phyloP scores from a whole-genome alignment of 2,329 filamentous ascomycete genomes.

The Colletotrichum tanaceti region DNA sequence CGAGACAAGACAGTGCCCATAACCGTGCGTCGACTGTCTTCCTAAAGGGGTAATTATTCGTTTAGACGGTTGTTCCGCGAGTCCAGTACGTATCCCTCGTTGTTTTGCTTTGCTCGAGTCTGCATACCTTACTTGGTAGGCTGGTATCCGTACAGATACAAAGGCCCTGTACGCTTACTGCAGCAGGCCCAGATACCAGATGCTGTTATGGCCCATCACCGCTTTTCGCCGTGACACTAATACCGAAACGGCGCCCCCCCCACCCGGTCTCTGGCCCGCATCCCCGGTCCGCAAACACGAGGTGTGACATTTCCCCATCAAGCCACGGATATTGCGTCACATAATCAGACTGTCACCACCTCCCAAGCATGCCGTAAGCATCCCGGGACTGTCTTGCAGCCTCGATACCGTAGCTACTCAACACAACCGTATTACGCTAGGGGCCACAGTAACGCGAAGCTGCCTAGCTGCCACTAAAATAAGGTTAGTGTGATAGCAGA shows the following conservation, averaged over 20 bases:
- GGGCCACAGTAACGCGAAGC: too few relatives aligned
- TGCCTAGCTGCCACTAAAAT: too few relatives aligned
- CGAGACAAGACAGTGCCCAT: constrained; percentile 4
- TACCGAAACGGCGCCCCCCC: constrained; percentile 20
- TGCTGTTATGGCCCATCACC: constrained; percentile 15
- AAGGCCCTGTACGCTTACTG: constrained; percentile 4
- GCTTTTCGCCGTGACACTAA: constrained; percentile 34
- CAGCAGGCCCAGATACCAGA: constrained; percentile 2
- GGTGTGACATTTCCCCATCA: constrained; percentile 22
- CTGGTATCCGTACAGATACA: too few relatives aligned
- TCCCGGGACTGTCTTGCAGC: constrained; percentile 6
- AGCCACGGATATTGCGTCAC: constrained; percentile 34
- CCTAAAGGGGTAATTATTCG: constrained; percentile 14
- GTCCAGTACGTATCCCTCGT: neutral
- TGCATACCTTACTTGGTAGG: neutral
- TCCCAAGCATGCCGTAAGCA: constrained; percentile 32
- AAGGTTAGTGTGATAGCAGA: too few relatives aligned
- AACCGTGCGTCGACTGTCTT: constrained; percentile 26
- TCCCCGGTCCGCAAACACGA: constrained; percentile 30
- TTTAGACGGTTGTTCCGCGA: neutral
- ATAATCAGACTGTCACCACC: constrained; percentile 24
- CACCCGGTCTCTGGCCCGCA: constrained; percentile 4
- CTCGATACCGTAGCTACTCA: too few relatives aligned
- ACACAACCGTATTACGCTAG: too few relatives aligned
- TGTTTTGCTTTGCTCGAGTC: constrained; percentile 9